phyloP scores from a whole-genome alignment of 2,329 filamentous ascomycete genomes.

The Drechslera avenae region DNA sequence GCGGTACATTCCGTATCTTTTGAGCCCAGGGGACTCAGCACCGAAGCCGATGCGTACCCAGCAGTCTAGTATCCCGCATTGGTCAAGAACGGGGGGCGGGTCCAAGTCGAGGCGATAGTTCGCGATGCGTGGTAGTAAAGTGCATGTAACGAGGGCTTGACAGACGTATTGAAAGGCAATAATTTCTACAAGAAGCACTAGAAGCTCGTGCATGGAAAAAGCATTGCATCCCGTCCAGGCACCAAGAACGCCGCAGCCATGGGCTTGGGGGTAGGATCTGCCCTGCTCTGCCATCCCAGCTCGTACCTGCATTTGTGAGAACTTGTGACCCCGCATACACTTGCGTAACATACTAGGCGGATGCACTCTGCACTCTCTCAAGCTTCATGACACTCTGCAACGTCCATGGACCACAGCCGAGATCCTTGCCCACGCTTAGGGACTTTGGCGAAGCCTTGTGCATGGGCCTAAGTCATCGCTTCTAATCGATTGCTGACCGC shows the following conservation, averaged over 20 bases:
- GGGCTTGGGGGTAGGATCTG: constrained; percentile 9
- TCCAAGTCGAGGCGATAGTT: no score
- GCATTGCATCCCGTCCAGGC: not conserved
- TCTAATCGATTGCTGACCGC: constrained; percentile 13
- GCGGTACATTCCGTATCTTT: not conserved
- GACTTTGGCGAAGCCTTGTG: constrained; percentile 96
- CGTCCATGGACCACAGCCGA: not conserved
- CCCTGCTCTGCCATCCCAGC: constrained; percentile 6
- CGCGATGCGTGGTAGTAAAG: no score
- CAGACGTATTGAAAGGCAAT: no score
- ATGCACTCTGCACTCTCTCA: not conserved
- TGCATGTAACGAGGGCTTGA: no score
- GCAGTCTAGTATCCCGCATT: no score
- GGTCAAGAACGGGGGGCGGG: no score
- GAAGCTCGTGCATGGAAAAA: no score
- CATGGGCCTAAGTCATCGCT: constrained; percentile 76
- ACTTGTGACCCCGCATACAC: constrained; percentile 14
- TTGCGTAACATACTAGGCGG: constrained; percentile 5
- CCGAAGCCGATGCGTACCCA: not conserved
- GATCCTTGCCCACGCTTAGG: constrained; percentile 66
- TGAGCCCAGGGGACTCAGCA: no score
- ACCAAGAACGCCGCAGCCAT: not conserved
- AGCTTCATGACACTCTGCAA: constrained; percentile 4
- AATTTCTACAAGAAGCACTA: no score
- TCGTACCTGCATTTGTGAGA: constrained; percentile 21